Conservation (phyloP, 176 grass and related monocot species). For the Musa beccarii region DNA sequence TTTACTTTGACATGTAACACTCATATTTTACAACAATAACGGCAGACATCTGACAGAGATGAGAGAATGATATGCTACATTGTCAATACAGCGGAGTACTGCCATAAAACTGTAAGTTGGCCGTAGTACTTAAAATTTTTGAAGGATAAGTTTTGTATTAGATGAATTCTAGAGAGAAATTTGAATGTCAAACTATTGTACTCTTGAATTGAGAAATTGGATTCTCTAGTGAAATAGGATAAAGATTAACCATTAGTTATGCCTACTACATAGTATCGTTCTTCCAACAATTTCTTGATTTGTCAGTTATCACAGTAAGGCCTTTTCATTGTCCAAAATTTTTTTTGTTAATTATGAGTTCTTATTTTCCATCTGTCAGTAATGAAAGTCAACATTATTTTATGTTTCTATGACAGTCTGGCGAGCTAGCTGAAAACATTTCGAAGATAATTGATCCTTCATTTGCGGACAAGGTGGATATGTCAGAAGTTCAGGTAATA, state of each 20-base stretch:
- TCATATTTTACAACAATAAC: slow-evolving; percentile 24
- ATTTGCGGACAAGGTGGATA: slow-evolving; percentile 83
- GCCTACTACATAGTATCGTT: background rate
- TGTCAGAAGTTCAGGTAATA: slow-evolving; percentile 94
- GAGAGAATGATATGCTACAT: slow-evolving; percentile 99
- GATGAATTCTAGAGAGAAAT: background rate
- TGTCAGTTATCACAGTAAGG: background rate
- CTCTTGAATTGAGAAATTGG: background rate
- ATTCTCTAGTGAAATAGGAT: too few species aligned
- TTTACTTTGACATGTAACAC: background rate
- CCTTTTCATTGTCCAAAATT: too few species aligned
- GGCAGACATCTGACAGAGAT: slow-evolving; percentile 96
- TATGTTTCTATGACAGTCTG: slow-evolving; percentile 43
- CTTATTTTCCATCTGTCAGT: background rate
- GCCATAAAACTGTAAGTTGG: slow-evolving; percentile 82
- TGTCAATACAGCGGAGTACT: slow-evolving; percentile 95
- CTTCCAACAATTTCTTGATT: slow-evolving; percentile 10
- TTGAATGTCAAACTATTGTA: background rate
- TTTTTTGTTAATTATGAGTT: too few species aligned
- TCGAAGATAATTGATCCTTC: slow-evolving; percentile 87
- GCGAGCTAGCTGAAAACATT: slow-evolving; percentile 93
- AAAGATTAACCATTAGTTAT: too few species aligned
- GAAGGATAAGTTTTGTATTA: background rate
- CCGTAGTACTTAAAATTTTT: background rate
- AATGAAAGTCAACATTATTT: slow-evolving; percentile 1